phyloP scores from a whole-genome alignment of 2,329 filamentous ascomycete species.

The Colletotrichum aenigma region DNA sequence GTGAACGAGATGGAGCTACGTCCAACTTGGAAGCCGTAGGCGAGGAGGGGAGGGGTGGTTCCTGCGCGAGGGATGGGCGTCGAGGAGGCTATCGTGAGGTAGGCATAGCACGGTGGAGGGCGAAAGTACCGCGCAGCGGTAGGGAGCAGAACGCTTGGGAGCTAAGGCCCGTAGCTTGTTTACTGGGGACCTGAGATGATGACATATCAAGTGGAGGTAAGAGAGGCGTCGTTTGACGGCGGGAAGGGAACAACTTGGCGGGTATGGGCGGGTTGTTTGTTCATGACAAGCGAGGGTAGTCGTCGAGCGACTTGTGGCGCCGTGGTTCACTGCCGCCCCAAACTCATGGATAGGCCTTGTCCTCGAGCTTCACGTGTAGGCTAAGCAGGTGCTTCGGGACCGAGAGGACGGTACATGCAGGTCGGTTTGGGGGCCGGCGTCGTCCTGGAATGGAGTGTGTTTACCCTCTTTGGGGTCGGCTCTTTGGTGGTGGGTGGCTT shows the following conservation, averaged over 20 bases:
- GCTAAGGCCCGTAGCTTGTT: not conserved
- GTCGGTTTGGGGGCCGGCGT: not conserved
- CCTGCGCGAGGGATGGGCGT: not conserved
- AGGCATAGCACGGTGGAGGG: not conserved
- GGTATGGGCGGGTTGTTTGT: not conserved
- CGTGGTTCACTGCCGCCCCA: not conserved
- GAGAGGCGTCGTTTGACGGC: not conserved
- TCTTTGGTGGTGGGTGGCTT: not conserved
- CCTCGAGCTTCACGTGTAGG: not conserved
- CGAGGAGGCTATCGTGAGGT: not conserved
- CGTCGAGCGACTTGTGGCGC: constrained; percentile 4
- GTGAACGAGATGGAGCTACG: not conserved
- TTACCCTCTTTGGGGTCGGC: not conserved
- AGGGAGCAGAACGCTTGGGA: not conserved
- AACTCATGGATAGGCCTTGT: not conserved
- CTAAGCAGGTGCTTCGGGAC: not conserved
- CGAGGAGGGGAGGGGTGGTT: not conserved
- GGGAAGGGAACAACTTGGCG: not conserved
- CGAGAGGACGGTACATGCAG: not conserved
- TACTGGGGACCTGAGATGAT: not conserved
- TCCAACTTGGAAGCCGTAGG: constrained; percentile 4
- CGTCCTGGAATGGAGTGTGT: not conserved
- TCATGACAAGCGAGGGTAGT: not conserved
- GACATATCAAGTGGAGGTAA: not conserved
- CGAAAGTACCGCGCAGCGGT: not conserved